A percentile compares a stretch with the other conserved stretches of the same genome.
Evolutionary conservation across 1,284 basidiomycete species (phyloP).

Genomic region (Moesziomyces sp.): DNA sequence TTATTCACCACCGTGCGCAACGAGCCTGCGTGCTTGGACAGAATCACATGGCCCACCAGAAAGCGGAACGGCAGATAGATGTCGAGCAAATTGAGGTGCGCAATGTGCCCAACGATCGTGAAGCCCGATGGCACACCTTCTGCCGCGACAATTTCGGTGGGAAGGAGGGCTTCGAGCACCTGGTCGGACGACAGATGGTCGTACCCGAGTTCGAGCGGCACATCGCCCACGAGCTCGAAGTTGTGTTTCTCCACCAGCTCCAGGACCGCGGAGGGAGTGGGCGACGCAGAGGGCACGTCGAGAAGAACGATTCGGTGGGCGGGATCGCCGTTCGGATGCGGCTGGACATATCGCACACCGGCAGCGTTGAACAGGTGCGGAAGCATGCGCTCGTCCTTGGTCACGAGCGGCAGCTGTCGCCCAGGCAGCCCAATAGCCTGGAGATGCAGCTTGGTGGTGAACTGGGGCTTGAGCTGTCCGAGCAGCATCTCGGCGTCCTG

Average conservation of each 20-base stretch:
- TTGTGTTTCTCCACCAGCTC: slow-evolving; percentile 5
- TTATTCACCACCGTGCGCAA: slow-evolving; percentile 96
- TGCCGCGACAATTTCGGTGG: slow-evolving; percentile 15
- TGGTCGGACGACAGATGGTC: slow-evolving; percentile 42
- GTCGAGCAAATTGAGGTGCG: slow-evolving; percentile 87
- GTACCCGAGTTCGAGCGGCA: slow-evolving; percentile 24
- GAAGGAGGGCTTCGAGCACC: slow-evolving; percentile 40
- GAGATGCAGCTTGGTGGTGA: slow-evolving; percentile 20
- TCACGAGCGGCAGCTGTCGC: slow-evolving; percentile 25
- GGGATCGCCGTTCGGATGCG: slow-evolving; percentile 33
- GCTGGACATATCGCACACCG: slow-evolving; percentile 40
- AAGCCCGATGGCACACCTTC: slow-evolving; percentile 87
- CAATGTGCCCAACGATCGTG: slow-evolving; percentile 88
- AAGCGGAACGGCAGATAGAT: slow-evolving; percentile 91
- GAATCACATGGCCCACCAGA: slow-evolving; percentile 87
- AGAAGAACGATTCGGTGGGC: slow-evolving; percentile 35
- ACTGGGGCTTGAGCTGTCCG: slow-evolving; percentile 26
- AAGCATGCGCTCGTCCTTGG: slow-evolving; percentile 22
- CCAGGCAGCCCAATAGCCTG: slow-evolving; percentile 36
- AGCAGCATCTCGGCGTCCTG: slow-evolving; percentile 23
- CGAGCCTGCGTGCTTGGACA: slow-evolving; percentile 71
- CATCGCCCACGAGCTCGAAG: slow-evolving; percentile 9
- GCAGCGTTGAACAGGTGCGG: slow-evolving; percentile 39
- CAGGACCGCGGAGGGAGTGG: slow-evolving; percentile 22
- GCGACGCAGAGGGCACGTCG: slow-evolving; percentile 22